Percentiles rank a stretch among this genome's conserved stretches.
These are phyloP conservation scores for Copromyces sp. DNA, from an alignment of 495 filamentous ascomycete genomes.

Conservation along the genomic window DNA sequence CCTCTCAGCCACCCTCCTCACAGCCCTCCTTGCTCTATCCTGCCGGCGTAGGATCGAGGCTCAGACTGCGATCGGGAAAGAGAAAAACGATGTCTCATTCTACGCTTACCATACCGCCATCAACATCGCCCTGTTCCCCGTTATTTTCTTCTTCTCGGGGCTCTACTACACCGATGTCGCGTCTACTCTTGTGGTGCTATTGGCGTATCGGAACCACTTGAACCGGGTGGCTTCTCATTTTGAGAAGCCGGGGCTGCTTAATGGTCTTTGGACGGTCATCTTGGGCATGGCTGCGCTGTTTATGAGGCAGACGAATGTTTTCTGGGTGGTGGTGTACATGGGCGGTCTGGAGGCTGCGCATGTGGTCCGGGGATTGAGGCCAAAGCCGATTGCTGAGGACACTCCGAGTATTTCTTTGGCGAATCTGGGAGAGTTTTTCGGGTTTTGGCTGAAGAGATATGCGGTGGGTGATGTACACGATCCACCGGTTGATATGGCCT, in stretches of 20 bases:
- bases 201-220: conserved; percentile 55
- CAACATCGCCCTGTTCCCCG: conserved; percentile 80
- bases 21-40: conserved; percentile 22
- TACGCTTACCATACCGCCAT: conserved; percentile 51
- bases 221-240: conserved; percentile 17
- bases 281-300: conserved; percentile 52
- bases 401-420: conserved; percentile 6
- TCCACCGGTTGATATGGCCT: conserved; percentile 43
- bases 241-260: conserved; percentile 15
- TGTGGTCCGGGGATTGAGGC: conserved; percentile 29
- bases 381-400: conserved; percentile 11
- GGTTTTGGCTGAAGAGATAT: conserved; percentile 25
- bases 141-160: conserved; percentile 88
- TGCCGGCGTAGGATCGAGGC: conserved; percentile 25
- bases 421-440: conserved; percentile 14
- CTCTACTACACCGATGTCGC: conserved; percentile 89
- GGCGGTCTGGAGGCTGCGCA: conserved; percentile 61
- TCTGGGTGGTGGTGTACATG: conserved; percentile 85
- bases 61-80: conserved; percentile 3
- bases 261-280: conserved; percentile 36
- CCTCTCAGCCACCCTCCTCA: conserved; percentile 31
- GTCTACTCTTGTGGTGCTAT: conserved; percentile 56
- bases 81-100: conserved; percentile 6
- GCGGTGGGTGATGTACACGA: conserved; percentile 55
- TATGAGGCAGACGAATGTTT: conserved; percentile 91